Evolutionary conservation across 371 early-diverging fungal genomes (phyloP), one percentile per base, ranked within the genome.

Genomic region (Mucor lusitanicus): DNA sequence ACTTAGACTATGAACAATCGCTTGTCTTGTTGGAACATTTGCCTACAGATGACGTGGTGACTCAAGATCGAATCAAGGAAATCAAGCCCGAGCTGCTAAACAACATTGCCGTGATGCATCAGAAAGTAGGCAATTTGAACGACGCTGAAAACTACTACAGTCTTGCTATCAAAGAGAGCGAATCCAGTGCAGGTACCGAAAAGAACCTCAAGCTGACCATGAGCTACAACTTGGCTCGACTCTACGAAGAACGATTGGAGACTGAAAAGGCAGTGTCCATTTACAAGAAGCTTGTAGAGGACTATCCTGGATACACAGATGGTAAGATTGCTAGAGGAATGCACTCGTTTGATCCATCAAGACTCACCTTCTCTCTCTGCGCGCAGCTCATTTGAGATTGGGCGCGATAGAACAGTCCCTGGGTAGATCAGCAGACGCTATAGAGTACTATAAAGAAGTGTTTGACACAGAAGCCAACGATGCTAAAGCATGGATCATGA

Each of bases 221-320:
- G n/a, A 77, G 75, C 19, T 97, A 94, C 77, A 97, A 97, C 71
- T 72, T 91, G 15, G 96, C 89, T 2, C 86, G 94, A n/a, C 72
- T 93, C 17, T 85, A 87, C 55, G 98, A 97, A 73, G 84, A 81
- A 13, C 71, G 74, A 13, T 85, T 88, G 2, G 83, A 90, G 25
- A 68, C 76, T 25, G 78, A 81, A 21, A 77, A 86, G 59, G 98
- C 97, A 1, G 79, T 75, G 54, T 76, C 78, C 3, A 78, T 91
- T 40, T 94, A 95, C 82, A 69, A 78, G 37, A 75, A 83, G 5
- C 81, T 95, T 6, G 66, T 90, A 5, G 72, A 69, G 30, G 78
- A 77, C n/a, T 87, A 91, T 63, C 95, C 95, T 5, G 75, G 86
- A 4, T 95, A 95, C 73, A 72, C 76, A 5, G 90, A 90, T 75